Evolutionary conservation across 2,329 filamentous ascomycete genomes (phyloP), one percentile per base, ranked within the genome.

Genomic region (Penicillium brevicompactum): DNA sequence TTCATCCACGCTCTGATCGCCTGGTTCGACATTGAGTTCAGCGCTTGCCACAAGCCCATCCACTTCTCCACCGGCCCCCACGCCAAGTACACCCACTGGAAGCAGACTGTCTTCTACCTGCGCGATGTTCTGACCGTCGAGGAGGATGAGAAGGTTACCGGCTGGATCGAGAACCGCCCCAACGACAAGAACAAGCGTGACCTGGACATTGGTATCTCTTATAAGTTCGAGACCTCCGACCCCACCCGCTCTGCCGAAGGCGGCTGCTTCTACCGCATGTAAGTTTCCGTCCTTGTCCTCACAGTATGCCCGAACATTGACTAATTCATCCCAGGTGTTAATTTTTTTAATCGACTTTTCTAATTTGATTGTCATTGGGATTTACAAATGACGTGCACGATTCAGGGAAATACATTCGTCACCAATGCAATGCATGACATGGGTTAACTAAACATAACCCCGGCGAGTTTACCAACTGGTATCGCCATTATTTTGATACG

Each of bases 31-130:
- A 97, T 99, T 67, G 93, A 97, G 71, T 99, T 99, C 79, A 90
- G 90, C 49, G 92, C 92, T 56, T 97, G 94, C 84, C 94, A 99
- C 84, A 97, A 97, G 84, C 90, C 92, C 31, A 92, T 99, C 72
- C 86, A 88, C 71, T 99, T 99, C 84, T 96, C 91, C 51, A 99
- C 94, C 16, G 94, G 94, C 21, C 94, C 94, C 27, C 94, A 97
- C 79, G 95, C 93, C 67, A 97, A 97, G 80, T 97, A 97, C 80
- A 99, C 94, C 16, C 94, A 99, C 84, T 99, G 94, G 94, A 99
- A 99, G 82, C 94, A 99, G 82, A 99, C 94, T 11, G 94, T 99
- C 60, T 97, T 99, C 80, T 99, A 99, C 80, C 83, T 99, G 61
- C 86, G 90, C 70, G 92, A 99, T 66, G 90, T 96, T 32, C 80